A percentile compares a stretch with the other conserved stretches of the same genome.
phyloP scores from a whole-genome alignment of 2,329 filamentous ascomycete genomes.

The Hypoxylon sp. region DNA sequence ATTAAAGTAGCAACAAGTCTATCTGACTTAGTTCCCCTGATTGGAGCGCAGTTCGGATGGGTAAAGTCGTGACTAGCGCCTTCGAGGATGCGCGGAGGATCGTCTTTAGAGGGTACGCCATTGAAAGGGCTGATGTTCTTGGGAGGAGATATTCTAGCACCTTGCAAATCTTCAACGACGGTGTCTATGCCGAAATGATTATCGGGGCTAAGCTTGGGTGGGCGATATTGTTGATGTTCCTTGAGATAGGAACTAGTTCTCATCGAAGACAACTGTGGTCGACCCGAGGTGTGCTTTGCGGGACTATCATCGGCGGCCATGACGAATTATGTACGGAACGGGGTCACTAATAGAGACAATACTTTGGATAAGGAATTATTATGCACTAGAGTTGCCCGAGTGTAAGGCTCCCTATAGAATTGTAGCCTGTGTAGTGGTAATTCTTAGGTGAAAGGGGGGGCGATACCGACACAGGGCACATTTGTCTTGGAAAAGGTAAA shows the following conservation, averaged over 20 bases:
- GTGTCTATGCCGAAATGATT: slow-evolving; percentile 75
- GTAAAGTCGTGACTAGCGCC: slow-evolving; percentile 74
- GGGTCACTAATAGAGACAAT: slow-evolving; percentile 10
- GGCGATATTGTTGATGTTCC: slow-evolving; percentile 75
- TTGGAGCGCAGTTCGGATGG: slow-evolving; percentile 73
- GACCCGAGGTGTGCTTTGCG: slow-evolving; percentile 52
- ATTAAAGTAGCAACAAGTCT: slow-evolving; percentile 74
- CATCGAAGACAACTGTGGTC: slow-evolving; percentile 67
- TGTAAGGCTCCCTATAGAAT: not conserved
- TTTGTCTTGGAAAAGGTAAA: slow-evolving; percentile 2
- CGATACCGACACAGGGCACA: slow-evolving; percentile 10
- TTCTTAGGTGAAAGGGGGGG: slow-evolving; percentile 6
- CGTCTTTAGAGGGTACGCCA: slow-evolving; percentile 71
- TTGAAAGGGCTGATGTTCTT: slow-evolving; percentile 67
- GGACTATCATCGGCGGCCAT: slow-evolving; percentile 51
- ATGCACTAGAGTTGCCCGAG: not conserved
- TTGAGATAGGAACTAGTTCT: slow-evolving; percentile 74
- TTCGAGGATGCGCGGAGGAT: slow-evolving; percentile 73
- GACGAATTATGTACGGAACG: slow-evolving; percentile 12
- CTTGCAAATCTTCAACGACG: slow-evolving; percentile 70
- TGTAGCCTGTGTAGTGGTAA: not conserved
- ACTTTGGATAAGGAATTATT: slow-evolving; percentile 3
- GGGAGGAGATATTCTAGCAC: slow-evolving; percentile 57
- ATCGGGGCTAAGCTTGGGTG: slow-evolving; percentile 65
- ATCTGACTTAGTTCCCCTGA: slow-evolving; percentile 63